These are phyloP conservation scores for Tulasnella sp. DNA, from an alignment of 768 basidiomycete species.

Conservation along the genomic window DNA sequence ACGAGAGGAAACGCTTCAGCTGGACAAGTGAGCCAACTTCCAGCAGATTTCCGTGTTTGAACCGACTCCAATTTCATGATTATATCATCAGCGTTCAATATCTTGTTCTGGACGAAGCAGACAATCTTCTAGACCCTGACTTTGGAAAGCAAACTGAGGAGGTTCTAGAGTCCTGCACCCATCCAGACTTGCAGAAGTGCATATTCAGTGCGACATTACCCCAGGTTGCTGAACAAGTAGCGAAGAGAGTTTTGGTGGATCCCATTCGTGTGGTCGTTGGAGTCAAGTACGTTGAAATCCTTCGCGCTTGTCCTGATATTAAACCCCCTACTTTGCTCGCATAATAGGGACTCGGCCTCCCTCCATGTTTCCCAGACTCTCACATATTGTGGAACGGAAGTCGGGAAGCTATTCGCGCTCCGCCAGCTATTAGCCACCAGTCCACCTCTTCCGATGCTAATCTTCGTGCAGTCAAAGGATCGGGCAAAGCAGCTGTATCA, in stretches of 20 bases:
- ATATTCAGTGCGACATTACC: constrained; percentile 95
- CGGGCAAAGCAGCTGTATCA: constrained; percentile 54
- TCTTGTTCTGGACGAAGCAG: constrained; percentile 83
- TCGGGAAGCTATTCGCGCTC: constrained; percentile 88
- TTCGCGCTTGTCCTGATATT: background rate
- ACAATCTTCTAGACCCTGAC: constrained; percentile 81
- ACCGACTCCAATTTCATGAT: constrained; percentile 12
- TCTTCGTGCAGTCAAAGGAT: constrained; percentile 82
- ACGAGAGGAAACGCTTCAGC: constrained; percentile 53
- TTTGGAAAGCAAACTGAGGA: constrained; percentile 86
- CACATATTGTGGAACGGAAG: constrained; percentile 85
- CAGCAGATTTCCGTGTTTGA: background rate
- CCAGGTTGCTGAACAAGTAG: constrained; percentile 75
- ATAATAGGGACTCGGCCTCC: constrained; percentile 78
- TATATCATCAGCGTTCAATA: constrained; percentile 59
- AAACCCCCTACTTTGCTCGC: background rate
- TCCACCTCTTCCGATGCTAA: constrained; percentile 63
- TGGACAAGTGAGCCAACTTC: constrained; percentile 55
- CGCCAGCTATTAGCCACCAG: constrained; percentile 64
- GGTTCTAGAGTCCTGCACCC: constrained; percentile 68
- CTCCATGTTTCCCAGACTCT: constrained; percentile 84
- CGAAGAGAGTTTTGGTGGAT: constrained; percentile 74
- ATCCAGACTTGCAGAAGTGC: constrained; percentile 66
- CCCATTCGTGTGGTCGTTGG: constrained; percentile 95
- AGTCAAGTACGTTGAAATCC: constrained; percentile 64